Percentiles rank a stretch among this genome's conserved stretches.
phyloP scores from a whole-genome alignment of 1,139 yeast species.

The Suhomyces bribrorum region DNA sequence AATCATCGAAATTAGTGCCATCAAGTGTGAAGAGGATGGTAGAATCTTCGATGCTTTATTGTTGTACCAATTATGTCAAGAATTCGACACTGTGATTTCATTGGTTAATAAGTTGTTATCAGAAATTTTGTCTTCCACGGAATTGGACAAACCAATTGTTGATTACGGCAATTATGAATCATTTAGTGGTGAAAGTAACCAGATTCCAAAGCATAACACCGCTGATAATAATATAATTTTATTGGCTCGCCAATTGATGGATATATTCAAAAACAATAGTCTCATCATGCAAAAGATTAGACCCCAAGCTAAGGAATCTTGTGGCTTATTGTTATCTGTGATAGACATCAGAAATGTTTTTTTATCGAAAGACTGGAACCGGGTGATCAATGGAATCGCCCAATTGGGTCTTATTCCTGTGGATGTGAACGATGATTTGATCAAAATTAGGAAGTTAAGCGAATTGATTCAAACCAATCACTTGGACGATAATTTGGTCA shows the following conservation, averaged over 20 bases:
- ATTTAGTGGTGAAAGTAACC: slow-evolving; percentile 15
- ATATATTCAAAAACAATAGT: slow-evolving; percentile 53
- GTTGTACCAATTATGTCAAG: slow-evolving; percentile 85
- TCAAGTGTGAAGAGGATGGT: slow-evolving; percentile 89
- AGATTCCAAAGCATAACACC: slow-evolving; percentile 23
- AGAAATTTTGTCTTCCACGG: slow-evolving; percentile 73
- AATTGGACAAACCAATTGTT: slow-evolving; percentile 63
- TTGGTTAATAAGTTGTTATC: slow-evolving; percentile 78
- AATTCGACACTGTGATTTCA: slow-evolving; percentile 79
- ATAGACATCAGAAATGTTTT: slow-evolving; percentile 68
- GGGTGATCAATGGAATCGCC: slow-evolving; percentile 57
- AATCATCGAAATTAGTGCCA: slow-evolving; percentile 84
- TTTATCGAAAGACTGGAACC: slow-evolving; percentile 59
- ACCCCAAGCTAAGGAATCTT: slow-evolving; percentile 57
- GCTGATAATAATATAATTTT: slow-evolving; percentile 52
- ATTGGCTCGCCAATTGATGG: slow-evolving; percentile 59
- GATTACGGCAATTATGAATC: slow-evolving; percentile 38
- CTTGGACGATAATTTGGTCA: slow-evolving; percentile 69
- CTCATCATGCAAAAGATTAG: slow-evolving; percentile 48
- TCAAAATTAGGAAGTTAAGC: slow-evolving; percentile 38
- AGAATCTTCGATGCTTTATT: slow-evolving; percentile 82
- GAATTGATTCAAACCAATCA: slow-evolving; percentile 48
- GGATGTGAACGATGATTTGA: slow-evolving; percentile 38
- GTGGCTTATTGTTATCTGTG: slow-evolving; percentile 62
- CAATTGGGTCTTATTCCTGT: slow-evolving; percentile 69